Base-by-base conservation (phyloP, 2,329 filamentous ascomycete species). In the Thermothelomyces thermophilus region DNA sequence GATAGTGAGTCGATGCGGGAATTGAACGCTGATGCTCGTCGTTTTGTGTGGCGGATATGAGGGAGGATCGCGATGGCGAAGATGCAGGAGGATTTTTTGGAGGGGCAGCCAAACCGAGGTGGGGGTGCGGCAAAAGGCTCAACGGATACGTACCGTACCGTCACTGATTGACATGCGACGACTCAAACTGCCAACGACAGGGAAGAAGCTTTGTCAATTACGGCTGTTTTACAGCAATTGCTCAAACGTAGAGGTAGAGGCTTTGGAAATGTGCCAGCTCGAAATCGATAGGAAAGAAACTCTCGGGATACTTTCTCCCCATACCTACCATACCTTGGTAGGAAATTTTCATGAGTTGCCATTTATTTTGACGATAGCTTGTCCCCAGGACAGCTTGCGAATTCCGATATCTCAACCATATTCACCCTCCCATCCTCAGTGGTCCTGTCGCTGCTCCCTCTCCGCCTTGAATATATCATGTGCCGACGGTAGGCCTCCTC, bases 401-500 rank as follows among this genome's bases (percentile, higher is more conserved):
- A 26, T 26, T 26, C 24, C 24, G 24, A 5, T 5, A 26, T 26
- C 9, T n/a, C 9, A 26, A 26, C 5, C 24, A 26, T 9, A 9
- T 26, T 9, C 24, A 26, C 5, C 24, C 24, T 26, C 24, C n/a
- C 24, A 26, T 24, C 11, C 37, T 14, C 4, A 20, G 20, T 22
- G 9, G 14, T 37, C 19, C 7, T 28, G 17, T 11, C n/a, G n/a
- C 22, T 35, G 33, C 33, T n/a, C 8, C 33, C 13, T n/a, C 3
- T 14, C 24, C 2, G 26, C 9, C 8, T 11, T 26, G 5, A 39
- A n/a, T 5, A n/a, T 9, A 14, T 43, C 41, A 50, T 2, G 43
- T 46, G 3, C 43, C 48, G 9, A 51, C 11, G 7, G 49, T 48
- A n/a, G 59, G 55, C 48, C 74, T 69, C 60, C 68, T 76, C 53